Conservation (phyloP, 2,329 filamentous ascomycete species). For the Cordyceps tenuipes region DNA sequence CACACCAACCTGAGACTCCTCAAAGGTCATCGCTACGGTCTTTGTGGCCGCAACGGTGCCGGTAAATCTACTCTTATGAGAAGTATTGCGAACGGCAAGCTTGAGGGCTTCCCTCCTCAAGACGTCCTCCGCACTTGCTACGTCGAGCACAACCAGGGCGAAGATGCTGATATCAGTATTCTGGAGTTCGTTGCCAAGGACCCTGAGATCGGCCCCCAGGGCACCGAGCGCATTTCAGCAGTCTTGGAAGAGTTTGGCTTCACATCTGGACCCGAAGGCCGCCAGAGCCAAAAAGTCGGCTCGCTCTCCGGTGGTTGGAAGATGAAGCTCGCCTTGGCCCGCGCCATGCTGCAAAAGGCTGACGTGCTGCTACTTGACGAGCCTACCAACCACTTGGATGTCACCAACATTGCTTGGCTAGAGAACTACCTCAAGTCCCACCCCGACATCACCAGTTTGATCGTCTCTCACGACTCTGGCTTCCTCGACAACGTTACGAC, state of each 20-base stretch:
- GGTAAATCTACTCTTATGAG: constrained; percentile 99
- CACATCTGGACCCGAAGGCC: constrained; percentile 77
- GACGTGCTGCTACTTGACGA: constrained; percentile 95
- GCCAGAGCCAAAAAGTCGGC: constrained; percentile 83
- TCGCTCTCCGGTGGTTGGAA: constrained; percentile 98
- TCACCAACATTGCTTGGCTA: constrained; percentile 92
- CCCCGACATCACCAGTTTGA: constrained; percentile 91
- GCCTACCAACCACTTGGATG: constrained; percentile 97
- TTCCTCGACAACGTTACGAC: constrained; percentile 97
- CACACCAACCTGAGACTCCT: constrained; percentile 91
- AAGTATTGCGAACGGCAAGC: constrained; percentile 88
- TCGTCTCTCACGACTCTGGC: constrained; percentile 95
- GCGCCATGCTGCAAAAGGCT: constrained; percentile 94
- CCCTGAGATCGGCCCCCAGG: constrained; percentile 72
- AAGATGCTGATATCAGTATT: constrained; percentile 94
- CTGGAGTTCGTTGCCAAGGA: constrained; percentile 89
- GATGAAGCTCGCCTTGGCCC: constrained; percentile 96
- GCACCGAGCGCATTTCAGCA: constrained; percentile 68
- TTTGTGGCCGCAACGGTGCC: constrained; percentile 93
- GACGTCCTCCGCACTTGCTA: constrained; percentile 93
- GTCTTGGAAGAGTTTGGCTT: constrained; percentile 92
- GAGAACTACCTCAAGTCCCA: constrained; percentile 94
- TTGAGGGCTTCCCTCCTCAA: constrained; percentile 91
- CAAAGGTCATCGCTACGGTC: constrained; percentile 94
- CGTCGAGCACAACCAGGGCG: constrained; percentile 97